Percentiles rank a stretch among this genome's conserved stretches.
Evolutionary conservation across 1,284 basidiomycete species (phyloP).

Genomic region (Ceraceosorus guamensis): DNA sequence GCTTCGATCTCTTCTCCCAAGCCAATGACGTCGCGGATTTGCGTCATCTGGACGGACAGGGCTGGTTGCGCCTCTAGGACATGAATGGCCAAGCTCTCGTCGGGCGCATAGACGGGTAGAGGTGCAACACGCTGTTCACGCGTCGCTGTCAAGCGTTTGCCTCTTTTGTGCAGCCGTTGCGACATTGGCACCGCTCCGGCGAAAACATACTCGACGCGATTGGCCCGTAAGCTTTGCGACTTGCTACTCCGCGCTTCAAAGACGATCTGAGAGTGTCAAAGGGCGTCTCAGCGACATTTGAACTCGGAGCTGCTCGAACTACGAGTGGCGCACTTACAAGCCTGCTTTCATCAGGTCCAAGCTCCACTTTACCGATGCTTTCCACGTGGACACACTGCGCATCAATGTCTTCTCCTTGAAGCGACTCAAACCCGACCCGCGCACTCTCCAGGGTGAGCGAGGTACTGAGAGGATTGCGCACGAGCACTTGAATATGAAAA

Average conservation of each 20-base stretch:
- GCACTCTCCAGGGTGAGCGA: too few relatives aligned
- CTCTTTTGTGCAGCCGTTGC: constrained; percentile 49
- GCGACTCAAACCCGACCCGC: too few relatives aligned
- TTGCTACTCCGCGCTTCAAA: too few relatives aligned
- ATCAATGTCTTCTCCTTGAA: too few relatives aligned
- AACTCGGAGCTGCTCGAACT: background rate
- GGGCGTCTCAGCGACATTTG: background rate
- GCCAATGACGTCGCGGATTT: constrained; percentile 6
- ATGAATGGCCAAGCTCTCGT: constrained; percentile 47
- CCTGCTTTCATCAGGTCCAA: too few relatives aligned
- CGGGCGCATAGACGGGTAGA: constrained; percentile 49
- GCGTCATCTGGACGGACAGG: constrained; percentile 30
- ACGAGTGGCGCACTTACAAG: too few relatives aligned
- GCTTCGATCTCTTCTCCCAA: constrained; percentile 18
- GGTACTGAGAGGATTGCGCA: constrained; percentile 50
- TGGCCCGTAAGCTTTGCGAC: constrained; percentile 42
- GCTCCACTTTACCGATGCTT: too few relatives aligned
- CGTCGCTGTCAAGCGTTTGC: constrained; percentile 50
- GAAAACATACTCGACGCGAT: constrained; percentile 49
- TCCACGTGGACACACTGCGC: too few relatives aligned
- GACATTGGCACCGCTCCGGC: constrained; percentile 49
- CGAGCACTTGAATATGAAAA: constrained; percentile 49
- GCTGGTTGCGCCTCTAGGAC: constrained; percentile 47
- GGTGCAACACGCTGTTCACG: constrained; percentile 47
- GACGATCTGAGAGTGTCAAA: constrained; percentile 13